Conservation (phyloP, 2,329 filamentous ascomycete species). For the Fusarium buharicum region DNA sequence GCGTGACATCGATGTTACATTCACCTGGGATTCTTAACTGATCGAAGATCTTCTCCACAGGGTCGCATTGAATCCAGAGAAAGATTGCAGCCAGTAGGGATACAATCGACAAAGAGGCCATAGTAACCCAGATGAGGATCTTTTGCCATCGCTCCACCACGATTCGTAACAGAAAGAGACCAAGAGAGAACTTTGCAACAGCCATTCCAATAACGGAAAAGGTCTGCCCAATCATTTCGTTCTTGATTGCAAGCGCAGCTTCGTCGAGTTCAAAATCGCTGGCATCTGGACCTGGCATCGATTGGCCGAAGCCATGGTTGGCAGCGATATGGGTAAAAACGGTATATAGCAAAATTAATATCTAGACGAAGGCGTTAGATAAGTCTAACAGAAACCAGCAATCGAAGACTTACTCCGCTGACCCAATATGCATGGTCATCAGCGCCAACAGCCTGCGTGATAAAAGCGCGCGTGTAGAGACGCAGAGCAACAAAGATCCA, state of each 20-base stretch:
- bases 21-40: constrained; percentile 3
- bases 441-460: constrained; percentile 44
- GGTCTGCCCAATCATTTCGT: constrained; percentile 48
- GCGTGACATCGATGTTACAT: constrained; percentile 15
- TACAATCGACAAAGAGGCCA: constrained; percentile 25
- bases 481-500: constrained; percentile 50
- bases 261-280: constrained; percentile 30
- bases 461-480: constrained; percentile 50
- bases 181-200: constrained; percentile 51
- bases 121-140: constrained; percentile 48
- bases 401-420: constrained; percentile 9
- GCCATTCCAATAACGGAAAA: constrained; percentile 54
- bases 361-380: background rate
- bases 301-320: constrained; percentile 50
- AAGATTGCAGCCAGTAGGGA: constrained; percentile 10
- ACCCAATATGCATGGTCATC: constrained; percentile 50
- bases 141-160: constrained; percentile 49
- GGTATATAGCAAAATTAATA: constrained; percentile 48
- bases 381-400: background rate
- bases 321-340: constrained; percentile 47
- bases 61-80: constrained; percentile 26
- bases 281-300: constrained; percentile 25
- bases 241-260: constrained; percentile 42
- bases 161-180: constrained; percentile 52
- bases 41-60: constrained; percentile 27